Percentiles rank a stretch among this genome's conserved stretches.
These are phyloP conservation scores for Datisca glomerata DNA, from an alignment of 306 rosid genomes.

Conservation along the genomic window DNA sequence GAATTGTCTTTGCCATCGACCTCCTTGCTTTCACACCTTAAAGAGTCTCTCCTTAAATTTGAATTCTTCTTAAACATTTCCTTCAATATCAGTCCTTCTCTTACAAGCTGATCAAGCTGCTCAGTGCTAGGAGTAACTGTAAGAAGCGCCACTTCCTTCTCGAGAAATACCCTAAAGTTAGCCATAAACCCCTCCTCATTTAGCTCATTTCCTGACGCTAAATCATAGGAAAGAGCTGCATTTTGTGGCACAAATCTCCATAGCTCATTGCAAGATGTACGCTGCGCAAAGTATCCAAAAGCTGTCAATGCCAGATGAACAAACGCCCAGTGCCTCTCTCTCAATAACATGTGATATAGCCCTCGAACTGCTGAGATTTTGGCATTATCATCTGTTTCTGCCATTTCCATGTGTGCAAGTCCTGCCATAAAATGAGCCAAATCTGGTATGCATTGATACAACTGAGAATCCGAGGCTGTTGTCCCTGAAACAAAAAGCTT, in stretches of 20 bases:
- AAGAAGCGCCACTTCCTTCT: slow-evolving; percentile 56
- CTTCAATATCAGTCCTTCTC: slow-evolving; percentile 59
- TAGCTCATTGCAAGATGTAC: slow-evolving; percentile 46
- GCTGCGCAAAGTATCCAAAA: slow-evolving; percentile 63
- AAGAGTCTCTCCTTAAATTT: slow-evolving; percentile 18
- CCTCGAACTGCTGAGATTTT: slow-evolving; percentile 46
- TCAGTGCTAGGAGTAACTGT: slow-evolving; percentile 36
- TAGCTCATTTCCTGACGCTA: slow-evolving; percentile 41
- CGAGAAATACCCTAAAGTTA: slow-evolving; percentile 51
- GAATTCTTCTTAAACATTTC: slow-evolving; percentile 35
- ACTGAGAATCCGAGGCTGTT: slow-evolving; percentile 22
- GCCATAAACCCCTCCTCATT: slow-evolving; percentile 46
- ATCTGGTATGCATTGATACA: slow-evolving; percentile 66
- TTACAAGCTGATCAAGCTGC: slow-evolving; percentile 47
- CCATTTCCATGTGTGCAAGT: slow-evolving; percentile 45
- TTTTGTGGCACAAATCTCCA: slow-evolving; percentile 71
- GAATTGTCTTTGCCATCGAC: slow-evolving; percentile 20
- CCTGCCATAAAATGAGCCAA: slow-evolving; percentile 70
- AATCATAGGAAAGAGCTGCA: slow-evolving; percentile 76
- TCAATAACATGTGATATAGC: slow-evolving; percentile 63
- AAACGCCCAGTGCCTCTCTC: slow-evolving; percentile 77
- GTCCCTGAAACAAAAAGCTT: slow-evolving; percentile 58
- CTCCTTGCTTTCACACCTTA: slow-evolving; percentile 33
- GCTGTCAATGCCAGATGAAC: slow-evolving; percentile 61
- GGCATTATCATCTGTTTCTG: slow-evolving; percentile 40